These are phyloP conservation scores for Penicillium sp. DNA, from an alignment of 2,329 filamentous ascomycete genomes.

Conservation along the genomic window DNA sequence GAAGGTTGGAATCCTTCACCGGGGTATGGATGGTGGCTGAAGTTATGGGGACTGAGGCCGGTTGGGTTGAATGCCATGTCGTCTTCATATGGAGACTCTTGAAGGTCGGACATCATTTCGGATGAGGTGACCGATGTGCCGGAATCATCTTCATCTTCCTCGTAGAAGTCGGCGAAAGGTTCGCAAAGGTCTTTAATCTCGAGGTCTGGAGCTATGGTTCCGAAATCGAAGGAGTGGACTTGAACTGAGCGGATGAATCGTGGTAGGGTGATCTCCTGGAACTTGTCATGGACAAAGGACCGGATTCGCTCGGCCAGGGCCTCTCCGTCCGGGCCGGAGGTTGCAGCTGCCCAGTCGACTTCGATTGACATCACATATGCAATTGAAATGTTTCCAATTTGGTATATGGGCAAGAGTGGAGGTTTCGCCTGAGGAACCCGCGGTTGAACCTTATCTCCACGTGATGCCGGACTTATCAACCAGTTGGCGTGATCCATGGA, in stretches of 20 bases:
- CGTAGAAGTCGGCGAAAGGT: constrained; percentile 94
- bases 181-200: constrained; percentile 97
- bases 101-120: constrained; percentile 30
- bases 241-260: constrained; percentile 96
- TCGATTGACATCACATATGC: constrained; percentile 83
- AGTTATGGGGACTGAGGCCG: constrained; percentile 18
- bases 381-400: constrained; percentile 5
- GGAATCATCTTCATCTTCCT: constrained; percentile 66
- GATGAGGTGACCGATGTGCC: constrained; percentile 40
- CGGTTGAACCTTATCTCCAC: constrained; percentile 11
- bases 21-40: constrained; percentile 31
- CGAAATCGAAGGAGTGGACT: constrained; percentile 93
- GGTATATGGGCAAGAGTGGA: constrained; percentile 5
- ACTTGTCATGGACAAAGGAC: constrained; percentile 91
- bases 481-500: neutral
- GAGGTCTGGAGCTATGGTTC: constrained; percentile 76
- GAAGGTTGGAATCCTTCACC: constrained; percentile 33
- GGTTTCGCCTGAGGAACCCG: constrained; percentile 5
- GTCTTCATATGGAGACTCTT: constrained; percentile 34
- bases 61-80: constrained; percentile 30
- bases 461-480: neutral
- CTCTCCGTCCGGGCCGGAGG: constrained; percentile 81
- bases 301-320: constrained; percentile 84
- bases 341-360: constrained; percentile 93
- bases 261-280: constrained; percentile 86